Evolutionary conservation across 139 green algal species (phyloP), one percentile per base, ranked within the genome.

Genomic region (Mesostigma viride): DNA sequence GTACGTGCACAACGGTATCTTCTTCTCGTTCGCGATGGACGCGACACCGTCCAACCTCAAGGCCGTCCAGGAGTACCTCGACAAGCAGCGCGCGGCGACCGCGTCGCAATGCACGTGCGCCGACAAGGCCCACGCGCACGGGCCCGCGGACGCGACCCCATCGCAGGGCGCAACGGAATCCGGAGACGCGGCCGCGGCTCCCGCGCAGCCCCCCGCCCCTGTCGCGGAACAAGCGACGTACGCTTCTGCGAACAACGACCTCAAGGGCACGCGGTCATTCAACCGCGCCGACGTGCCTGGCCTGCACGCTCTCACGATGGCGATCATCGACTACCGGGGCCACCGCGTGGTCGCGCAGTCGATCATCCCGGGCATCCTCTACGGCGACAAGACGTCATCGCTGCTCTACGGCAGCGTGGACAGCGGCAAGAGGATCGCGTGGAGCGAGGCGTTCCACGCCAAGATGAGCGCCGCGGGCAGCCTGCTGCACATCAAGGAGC

Each of bases 1-100:
- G 71, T 77, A 27, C 20, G 71, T 77, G 58, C 65, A 77, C 44
- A 77, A 77, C 40, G 34, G 33, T 24, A 77, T 77, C 51, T 74
- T 77, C 59, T 77, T 74, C 40, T 62, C 47, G 24, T 58, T 59
- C 8, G 71, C 71, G 14, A 44, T 73, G 1, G 69, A 76, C 44
- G 44, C n/a, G n/a, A n/a, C n/a, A n/a, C n/a, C n/a, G n/a, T n/a
- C n/a, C n/a, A n/a, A n/a, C n/a, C n/a, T n/a, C n/a, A n/a, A n/a
- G n/a, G n/a, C n/a, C n/a, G n/a, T n/a, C n/a, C n/a, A n/a, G n/a
- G n/a, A n/a, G n/a, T n/a, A n/a, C n/a, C n/a, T n/a, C n/a, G n/a
- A n/a, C n/a, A n/a, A n/a, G n/a, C n/a, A n/a, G n/a, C n/a, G n/a
- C n/a, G n/a, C n/a, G n/a, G n/a, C n/a, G n/a, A n/a, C n/a, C n/a